A percentile compares a stretch with the other conserved stretches of the same genome.
Evolutionary conservation across 179 eudicot genomes (phyloP).

Genomic region (Gypsophila paniculata): DNA sequence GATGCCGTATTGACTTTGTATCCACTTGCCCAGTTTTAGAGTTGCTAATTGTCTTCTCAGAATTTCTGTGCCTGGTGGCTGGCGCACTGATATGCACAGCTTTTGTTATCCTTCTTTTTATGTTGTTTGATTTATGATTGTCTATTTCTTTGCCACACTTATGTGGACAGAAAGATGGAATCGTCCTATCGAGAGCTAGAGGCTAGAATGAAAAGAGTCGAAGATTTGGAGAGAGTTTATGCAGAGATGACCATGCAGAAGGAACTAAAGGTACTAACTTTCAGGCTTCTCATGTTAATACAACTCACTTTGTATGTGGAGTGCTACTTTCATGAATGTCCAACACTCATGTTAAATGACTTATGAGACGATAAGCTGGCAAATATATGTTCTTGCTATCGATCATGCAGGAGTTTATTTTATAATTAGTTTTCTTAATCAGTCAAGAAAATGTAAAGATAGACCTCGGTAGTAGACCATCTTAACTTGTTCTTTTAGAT

Average conservation of each 20-base stretch:
- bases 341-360: background rate
- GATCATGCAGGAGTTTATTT: background rate
- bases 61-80: constrained; percentile 3
- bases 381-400: background rate
- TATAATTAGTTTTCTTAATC: background rate
- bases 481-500: background rate
- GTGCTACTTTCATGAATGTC: background rate
- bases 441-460: constrained; percentile 5
- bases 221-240: constrained; percentile 56
- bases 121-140: background rate
- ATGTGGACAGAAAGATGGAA: constrained; percentile 47
- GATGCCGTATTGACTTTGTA: background rate
- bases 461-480: background rate
- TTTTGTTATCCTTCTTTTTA: background rate
- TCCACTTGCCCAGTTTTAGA: too few species aligned
- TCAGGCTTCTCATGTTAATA: background rate
- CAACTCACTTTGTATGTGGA: background rate
- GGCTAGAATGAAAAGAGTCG: constrained; percentile 56
- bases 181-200: constrained; percentile 69
- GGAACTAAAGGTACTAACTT: constrained; percentile 62
- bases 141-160: background rate
- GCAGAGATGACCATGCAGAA: constrained; percentile 74
- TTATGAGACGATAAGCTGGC: background rate
- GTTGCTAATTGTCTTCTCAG: background rate
- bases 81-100: background rate